phyloP scores from a whole-genome alignment of 257 asterid genomes.

The Ilex aquifolium region DNA sequence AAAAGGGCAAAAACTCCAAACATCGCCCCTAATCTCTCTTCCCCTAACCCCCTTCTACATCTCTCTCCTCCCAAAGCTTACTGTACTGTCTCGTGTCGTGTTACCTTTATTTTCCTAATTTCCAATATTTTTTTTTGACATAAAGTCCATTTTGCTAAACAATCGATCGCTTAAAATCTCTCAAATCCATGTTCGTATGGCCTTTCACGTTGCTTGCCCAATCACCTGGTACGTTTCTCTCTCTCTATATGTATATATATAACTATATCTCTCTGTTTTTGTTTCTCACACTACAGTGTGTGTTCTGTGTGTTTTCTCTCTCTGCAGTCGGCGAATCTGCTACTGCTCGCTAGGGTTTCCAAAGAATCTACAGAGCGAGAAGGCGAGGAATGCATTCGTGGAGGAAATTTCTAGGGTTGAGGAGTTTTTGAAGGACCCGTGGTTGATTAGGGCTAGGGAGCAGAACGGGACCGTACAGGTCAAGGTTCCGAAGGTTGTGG shows the following conservation, averaged over 20 bases:
- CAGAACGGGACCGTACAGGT: conserved; percentile 77
- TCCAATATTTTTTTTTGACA: no score
- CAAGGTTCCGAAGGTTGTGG: conserved; percentile 73
- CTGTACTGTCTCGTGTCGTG: no score
- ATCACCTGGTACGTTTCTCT: conserved; percentile 78
- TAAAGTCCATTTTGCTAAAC: no score
- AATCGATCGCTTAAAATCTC: neutral
- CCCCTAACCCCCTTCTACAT: no score
- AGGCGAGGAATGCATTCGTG: conserved; percentile 54
- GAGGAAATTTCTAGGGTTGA: conserved; percentile 68
- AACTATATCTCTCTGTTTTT: conserved; percentile 6
- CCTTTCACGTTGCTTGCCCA: conserved; percentile 99
- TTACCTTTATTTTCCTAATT: no score
- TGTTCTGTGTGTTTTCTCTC: conserved; percentile 19
- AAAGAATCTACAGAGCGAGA: conserved; percentile 47
- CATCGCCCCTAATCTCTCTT: no score
- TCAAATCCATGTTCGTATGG: conserved; percentile 33
- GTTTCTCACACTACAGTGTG: conserved; percentile 14
- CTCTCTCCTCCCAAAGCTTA: no score
- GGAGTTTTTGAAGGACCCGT: conserved; percentile 79
- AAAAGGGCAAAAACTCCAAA: no score
- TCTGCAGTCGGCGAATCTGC: conserved; percentile 83
- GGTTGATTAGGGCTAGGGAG: conserved; percentile 65
- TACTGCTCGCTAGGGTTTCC: conserved; percentile 78
- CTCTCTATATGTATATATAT: conserved; percentile 19